Evolutionary conservation across 1,284 basidiomycete genomes (phyloP).

Genomic region (Trichosporon sp.): DNA sequence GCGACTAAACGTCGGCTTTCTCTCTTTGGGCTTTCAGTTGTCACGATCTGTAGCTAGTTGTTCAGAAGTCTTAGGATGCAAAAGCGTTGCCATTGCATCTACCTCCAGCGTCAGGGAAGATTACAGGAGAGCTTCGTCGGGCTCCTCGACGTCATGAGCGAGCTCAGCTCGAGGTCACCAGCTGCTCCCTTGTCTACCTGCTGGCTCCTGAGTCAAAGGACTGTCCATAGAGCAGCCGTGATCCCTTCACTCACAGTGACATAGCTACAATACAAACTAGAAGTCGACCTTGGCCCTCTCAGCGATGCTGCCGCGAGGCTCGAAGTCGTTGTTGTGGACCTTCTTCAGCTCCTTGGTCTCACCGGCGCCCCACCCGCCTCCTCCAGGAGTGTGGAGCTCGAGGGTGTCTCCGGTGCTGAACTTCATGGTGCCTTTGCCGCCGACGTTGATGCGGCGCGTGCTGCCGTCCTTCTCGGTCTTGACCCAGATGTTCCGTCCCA

Average conservation of each 20-base stretch:
- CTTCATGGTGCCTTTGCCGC: slow-evolving; percentile 20
- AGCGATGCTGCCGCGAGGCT: slow-evolving; percentile 3
- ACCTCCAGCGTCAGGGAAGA: too few species aligned
- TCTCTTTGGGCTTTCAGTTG: slow-evolving; percentile 4
- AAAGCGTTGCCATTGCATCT: neutral
- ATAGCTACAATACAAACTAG: slow-evolving; percentile 56
- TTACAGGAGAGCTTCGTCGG: too few species aligned
- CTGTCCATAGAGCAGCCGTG: too few species aligned
- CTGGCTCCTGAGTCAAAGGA: too few species aligned
- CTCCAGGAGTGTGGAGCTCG: slow-evolving; percentile 38
- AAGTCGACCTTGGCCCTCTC: slow-evolving; percentile 15
- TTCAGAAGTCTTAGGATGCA: neutral
- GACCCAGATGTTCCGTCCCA: slow-evolving; percentile 32
- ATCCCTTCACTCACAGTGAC: neutral
- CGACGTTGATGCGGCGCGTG: slow-evolving; percentile 47
- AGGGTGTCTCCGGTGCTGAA: slow-evolving; percentile 33
- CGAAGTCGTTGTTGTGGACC: slow-evolving; percentile 6
- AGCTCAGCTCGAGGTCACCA: too few species aligned
- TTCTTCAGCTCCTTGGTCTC: neutral
- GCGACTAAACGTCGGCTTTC: neutral
- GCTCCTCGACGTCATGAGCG: too few species aligned
- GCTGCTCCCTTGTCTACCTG: too few species aligned
- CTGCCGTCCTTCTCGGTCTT: slow-evolving; percentile 56
- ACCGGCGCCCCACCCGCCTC: slow-evolving; percentile 29
- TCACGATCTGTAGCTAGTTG: neutral